Evolutionary conservation across 257 asterid genomes (phyloP), one percentile per base, ranked within the genome.

Genomic region (Salvia splendens): DNA sequence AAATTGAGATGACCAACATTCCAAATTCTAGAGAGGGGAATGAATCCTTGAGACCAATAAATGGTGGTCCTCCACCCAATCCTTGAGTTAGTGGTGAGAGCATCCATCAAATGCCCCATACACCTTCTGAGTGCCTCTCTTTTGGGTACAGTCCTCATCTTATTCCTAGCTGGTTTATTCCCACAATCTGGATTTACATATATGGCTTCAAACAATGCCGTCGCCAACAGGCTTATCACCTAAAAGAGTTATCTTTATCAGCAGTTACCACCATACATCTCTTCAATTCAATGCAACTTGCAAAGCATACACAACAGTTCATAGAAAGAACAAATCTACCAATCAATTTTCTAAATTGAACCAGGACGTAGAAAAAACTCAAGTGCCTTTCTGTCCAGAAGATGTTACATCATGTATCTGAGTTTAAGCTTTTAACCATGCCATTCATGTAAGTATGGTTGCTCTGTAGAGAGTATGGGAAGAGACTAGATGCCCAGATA

Each of bases 61-160:
- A 75, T 64, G 75, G 87, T 85, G 95, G 92, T 87, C 65, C 65
- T 87, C 65, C 65, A 63, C 77, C 80, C 73, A 58, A 61, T 69
- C 71, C 64, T 64, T 52, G 65, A 68, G 61, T 70, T 77, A 77
- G 84, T 80, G 89, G 82, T 69, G 38, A 67, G 54, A 35, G 73
- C 30, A 24, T 24, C 30, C 30, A 24, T 24, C 30, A 24, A 24
- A 68, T 79, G 76, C 83, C 77, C 50, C 75, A 66, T 77, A 58
- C 73, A 49, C 67, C 82, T 71, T 66, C 57, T 52, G 36, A 52
- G 8, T 53, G 38, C 59, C 4, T 11, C 36, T 53, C 59, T 53
- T 53, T 28, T 24, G 28, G 59, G 59, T 53, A 10, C 15, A 20
- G 24, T 68, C 66, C 66, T 50, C 63, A 68, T 68, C 75, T 24